Base-by-base conservation (phyloP, 2,329 filamentous ascomycete genomes). In the Leptographium procerum region DNA sequence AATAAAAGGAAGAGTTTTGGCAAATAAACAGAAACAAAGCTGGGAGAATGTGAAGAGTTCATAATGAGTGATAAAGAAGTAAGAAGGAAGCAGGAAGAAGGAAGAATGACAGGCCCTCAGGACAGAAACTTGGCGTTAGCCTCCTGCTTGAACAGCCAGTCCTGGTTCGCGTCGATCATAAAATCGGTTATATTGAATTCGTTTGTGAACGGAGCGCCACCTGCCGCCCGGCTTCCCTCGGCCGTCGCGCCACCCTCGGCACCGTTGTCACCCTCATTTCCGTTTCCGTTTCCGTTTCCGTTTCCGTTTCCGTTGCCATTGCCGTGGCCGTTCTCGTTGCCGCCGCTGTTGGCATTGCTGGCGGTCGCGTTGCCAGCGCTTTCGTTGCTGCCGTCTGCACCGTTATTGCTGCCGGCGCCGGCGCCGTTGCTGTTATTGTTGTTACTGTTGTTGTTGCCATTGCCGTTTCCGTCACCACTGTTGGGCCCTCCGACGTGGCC, bases 171-270 rank as follows among this genome's bases (percentile, higher is more conserved):
- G 71, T 89, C 86, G 33, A 88, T 80, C 81, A 86, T 88, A 65
- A 87, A 89, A 65, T 89, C 88, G 52, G 84, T 88, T 60, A 89
- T 89, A 65, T 89, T 89, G 65, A 87, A 88, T 69, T 88, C 85
- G 59, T 86, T 86, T 62, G 70, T 61, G 62, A 69, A 61, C 57
- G 65, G 61, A 19, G 66, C 65, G 13, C 61, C 63, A 47, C 58
- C 58, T 29, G 58, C 63, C 34, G 58, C 63, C 34, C 33, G 57
- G 58, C 62, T 58, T 16, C 36, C 53, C 10, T 43, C 33, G 34
- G 2, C 13, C 24, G 52, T 13, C 28, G 29, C 28, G 4, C 31
- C 31, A 33, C 6, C 31, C 31, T 33, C 31, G 31, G 6, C 31
- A 10, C 31, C 31, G 10, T 33, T 5, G 31, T 33, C 31, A 10